Evolutionary conservation across 352 stramenopile species (phyloP).

Genomic region (Globisporangium perplexum): DNA sequence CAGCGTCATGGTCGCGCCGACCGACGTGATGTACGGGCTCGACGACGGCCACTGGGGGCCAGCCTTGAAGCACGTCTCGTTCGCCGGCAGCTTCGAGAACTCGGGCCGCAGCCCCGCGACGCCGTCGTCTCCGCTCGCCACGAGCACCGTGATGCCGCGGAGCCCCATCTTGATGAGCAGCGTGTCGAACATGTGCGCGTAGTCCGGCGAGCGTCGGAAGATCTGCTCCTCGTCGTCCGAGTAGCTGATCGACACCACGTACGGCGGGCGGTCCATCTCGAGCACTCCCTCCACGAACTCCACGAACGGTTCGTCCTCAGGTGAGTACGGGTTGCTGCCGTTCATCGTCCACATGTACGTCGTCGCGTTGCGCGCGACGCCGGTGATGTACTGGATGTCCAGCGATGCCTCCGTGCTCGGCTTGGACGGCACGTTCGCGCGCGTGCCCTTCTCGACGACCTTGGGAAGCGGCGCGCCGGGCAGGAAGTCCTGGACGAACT

Average conservation of each 20-base stretch:
- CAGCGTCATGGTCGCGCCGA: constrained; percentile 85
- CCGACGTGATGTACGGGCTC: constrained; percentile 88
- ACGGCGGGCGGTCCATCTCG: constrained; percentile 56
- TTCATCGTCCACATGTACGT: constrained; percentile 81
- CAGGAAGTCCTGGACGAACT: constrained; percentile 53
- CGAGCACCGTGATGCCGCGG: constrained; percentile 80
- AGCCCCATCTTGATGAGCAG: constrained; percentile 89
- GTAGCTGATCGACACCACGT: constrained; percentile 88
- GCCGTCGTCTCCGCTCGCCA: constrained; percentile 86
- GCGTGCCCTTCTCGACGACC: constrained; percentile 50
- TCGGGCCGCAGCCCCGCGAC: constrained; percentile 67
- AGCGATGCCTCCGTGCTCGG: constrained; percentile 77
- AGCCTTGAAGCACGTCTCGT: constrained; percentile 55
- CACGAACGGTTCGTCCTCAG: constrained; percentile 81
- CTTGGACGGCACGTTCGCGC: constrained; percentile 29
- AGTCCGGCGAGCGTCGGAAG: constrained; percentile 63
- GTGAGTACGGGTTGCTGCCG: constrained; percentile 82
- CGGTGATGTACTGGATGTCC: constrained; percentile 90
- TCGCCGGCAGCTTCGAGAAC: constrained; percentile 44
- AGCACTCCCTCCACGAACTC: constrained; percentile 72
- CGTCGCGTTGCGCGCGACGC: constrained; percentile 65
- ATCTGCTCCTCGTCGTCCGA: constrained; percentile 89
- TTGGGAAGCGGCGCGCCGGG: constrained; percentile 33
- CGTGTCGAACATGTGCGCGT: constrained; percentile 76
- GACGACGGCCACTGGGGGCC: constrained; percentile 71